Percentiles rank a stretch among this genome's conserved stretches.
Evolutionary conservation across 768 basidiomycete species (phyloP).

Genomic region (Lactifluus piperatus): DNA sequence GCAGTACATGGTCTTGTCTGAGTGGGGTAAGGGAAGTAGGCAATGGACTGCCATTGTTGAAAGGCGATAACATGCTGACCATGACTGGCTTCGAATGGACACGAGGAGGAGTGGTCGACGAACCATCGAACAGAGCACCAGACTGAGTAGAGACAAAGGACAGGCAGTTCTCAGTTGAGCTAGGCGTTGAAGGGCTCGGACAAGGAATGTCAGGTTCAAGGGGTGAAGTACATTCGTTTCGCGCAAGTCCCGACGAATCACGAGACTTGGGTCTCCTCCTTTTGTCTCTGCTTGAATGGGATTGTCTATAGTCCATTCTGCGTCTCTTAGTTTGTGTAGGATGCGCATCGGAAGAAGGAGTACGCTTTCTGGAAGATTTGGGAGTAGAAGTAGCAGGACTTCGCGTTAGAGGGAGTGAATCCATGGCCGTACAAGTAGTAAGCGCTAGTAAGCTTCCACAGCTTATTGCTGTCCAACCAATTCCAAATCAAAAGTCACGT

Average conservation of each 20-base stretch:
- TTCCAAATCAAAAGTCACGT: not conserved
- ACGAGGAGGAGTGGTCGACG: not conserved
- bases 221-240: not conserved
- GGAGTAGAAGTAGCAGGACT: not conserved
- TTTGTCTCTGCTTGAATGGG: slow-evolving; percentile 21
- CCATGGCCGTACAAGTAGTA: slow-evolving; percentile 3
- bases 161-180: not conserved
- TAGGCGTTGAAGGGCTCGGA: not conserved
- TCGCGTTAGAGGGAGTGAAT: not conserved
- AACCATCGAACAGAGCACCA: not conserved
- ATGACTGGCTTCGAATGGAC: not conserved
- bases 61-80: not conserved
- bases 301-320: not conserved
- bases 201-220: not conserved
- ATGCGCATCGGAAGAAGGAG: not conserved
- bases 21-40: not conserved
- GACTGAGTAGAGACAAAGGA: not conserved
- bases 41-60: not conserved
- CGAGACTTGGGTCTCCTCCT: slow-evolving; percentile 22
- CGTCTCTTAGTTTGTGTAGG: not conserved
- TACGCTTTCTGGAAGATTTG: slow-evolving; percentile 2
- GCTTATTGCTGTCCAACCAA: no score
- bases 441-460: no score
- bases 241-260: not conserved
- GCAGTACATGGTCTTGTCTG: not conserved